phyloP scores from a whole-genome alignment of 2,329 filamentous ascomycete species.

The Fusarium metavorans region DNA sequence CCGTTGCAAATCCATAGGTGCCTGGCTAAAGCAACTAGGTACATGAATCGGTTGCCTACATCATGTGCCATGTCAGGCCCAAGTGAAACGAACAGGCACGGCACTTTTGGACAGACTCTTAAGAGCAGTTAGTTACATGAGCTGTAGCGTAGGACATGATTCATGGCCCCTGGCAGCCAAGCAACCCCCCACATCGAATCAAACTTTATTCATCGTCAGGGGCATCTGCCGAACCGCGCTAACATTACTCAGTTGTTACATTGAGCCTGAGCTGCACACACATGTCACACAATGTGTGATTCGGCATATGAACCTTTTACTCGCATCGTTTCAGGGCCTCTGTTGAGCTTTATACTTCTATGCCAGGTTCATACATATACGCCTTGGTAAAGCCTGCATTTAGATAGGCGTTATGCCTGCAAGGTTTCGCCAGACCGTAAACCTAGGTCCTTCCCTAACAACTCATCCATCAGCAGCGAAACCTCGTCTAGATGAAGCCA shows the following conservation, averaged over 20 bases:
- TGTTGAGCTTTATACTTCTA: neutral
- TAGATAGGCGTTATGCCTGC: neutral
- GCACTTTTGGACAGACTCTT: neutral
- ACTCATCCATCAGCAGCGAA: neutral
- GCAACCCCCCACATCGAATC: neutral
- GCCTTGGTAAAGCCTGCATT: neutral
- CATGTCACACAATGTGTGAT: neutral
- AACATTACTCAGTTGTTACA: neutral
- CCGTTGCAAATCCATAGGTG: neutral
- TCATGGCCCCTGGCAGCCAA: neutral
- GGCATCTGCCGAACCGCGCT: neutral
- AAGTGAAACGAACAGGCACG: neutral
- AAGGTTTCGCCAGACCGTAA: neutral
- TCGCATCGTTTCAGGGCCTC: neutral
- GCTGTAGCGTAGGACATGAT: neutral
- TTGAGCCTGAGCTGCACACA: neutral
- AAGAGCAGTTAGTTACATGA: neutral
- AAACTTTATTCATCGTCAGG: neutral
- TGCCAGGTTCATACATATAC: neutral
- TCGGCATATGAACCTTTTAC: neutral
- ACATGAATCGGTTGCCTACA: neutral
- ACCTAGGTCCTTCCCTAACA: neutral
- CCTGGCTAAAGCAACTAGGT: neutral
- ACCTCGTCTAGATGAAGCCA: neutral
- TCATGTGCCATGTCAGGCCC: neutral